These are phyloP conservation scores for Ceratobasidium sp. DNA, from an alignment of 1,284 basidiomycete genomes.

Conservation along the genomic window DNA sequence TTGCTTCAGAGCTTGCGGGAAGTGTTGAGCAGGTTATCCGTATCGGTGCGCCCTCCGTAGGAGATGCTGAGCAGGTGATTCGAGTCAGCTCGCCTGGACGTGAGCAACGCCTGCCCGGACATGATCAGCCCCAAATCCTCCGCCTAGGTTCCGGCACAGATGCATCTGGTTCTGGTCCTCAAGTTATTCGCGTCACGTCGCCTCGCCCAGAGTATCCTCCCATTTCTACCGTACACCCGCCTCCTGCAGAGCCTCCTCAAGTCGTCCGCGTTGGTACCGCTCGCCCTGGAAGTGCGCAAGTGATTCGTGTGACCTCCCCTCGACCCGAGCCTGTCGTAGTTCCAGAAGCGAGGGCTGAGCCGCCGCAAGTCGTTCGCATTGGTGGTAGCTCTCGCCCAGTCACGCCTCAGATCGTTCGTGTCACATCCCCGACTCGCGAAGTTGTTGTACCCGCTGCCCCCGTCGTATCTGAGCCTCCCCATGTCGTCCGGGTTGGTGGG, in stretches of 20 bases:
- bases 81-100: conserved; percentile 32
- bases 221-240: conserved; percentile 33
- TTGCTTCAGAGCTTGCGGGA: conserved; percentile 4
- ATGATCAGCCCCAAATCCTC: conserved; percentile 34
- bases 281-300: conserved; percentile 29
- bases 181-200: conserved; percentile 40
- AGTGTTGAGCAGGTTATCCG: conserved; percentile 18
- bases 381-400: conserved; percentile 12
- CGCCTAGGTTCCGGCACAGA: conserved; percentile 24
- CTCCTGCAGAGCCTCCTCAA: conserved; percentile 45
- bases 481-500: neutral
- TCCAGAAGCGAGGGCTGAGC: conserved; percentile 23
- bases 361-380: conserved; percentile 33
- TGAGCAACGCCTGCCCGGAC: neutral
- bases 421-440: conserved; percentile 22
- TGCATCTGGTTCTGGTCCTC: conserved; percentile 16
- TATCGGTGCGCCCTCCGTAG: conserved; percentile 9
- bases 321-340: conserved; percentile 7
- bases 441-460: neutral
- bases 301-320: conserved; percentile 34
- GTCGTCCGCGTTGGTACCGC: conserved; percentile 38
- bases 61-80: conserved; percentile 38
- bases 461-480: neutral
- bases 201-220: conserved; percentile 33
- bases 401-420: conserved; percentile 36